A percentile compares a stretch with the other conserved stretches of the same genome.
Conservation (phyloP, 805 yeast species). For the Spathaspora gorwiae region DNA sequence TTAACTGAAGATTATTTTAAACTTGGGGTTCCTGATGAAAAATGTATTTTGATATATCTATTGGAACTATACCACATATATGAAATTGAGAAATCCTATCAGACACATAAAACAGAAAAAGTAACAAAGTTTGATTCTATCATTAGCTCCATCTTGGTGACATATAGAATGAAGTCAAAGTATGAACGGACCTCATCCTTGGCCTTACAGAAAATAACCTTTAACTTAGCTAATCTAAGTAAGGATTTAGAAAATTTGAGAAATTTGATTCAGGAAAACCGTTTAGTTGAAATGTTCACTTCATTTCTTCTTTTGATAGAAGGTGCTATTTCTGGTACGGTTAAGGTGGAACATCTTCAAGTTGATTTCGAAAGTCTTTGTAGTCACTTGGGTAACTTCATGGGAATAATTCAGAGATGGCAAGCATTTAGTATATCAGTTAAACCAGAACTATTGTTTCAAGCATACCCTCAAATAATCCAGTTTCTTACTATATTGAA, state of each 20-base stretch:
- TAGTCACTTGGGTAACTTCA: neutral
- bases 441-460: constrained; percentile 10
- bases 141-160: neutral
- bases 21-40: constrained; percentile 49
- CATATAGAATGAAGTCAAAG: neutral
- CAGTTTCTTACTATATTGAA: constrained; percentile 8
- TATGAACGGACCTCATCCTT: neutral
- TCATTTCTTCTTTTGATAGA: neutral
- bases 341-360: neutral
- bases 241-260: neutral
- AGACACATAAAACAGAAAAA: neutral
- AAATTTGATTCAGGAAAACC: neutral
- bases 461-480: constrained; percentile 12
- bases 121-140: neutral
- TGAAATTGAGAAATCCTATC: constrained; percentile 11
- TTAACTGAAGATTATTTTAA: constrained; percentile 53
- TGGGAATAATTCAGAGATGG: constrained; percentile 1
- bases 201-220: neutral
- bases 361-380: neutral
- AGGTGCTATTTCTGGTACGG: neutral
- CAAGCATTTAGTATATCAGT: constrained; percentile 4
- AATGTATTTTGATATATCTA: constrained; percentile 53
- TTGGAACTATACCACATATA: constrained; percentile 53
- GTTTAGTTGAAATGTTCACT: neutral
- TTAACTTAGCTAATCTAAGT: too few relatives aligned